Percentiles rank a stretch among this genome's conserved stretches.
Conservation (phyloP, 306 rosid genomes). For the Cyclanthera cordifolia region DNA sequence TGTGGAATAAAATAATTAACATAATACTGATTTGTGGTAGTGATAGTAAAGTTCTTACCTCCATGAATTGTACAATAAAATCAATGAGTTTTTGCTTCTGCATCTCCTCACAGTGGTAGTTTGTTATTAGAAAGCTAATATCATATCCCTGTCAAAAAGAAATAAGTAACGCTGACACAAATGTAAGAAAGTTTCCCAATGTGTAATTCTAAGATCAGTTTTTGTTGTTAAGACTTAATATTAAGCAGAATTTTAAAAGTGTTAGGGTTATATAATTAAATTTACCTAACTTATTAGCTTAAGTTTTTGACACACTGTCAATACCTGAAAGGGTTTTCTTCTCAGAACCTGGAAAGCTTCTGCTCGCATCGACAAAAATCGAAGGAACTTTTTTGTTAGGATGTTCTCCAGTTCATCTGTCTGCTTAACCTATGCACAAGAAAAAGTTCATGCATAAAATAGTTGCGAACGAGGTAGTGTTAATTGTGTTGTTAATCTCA, state of each 20-base stretch:
- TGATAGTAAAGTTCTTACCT: slow-evolving; percentile 48
- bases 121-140: slow-evolving; percentile 91
- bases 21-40: slow-evolving; percentile 12
- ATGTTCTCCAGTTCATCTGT: slow-evolving; percentile 97
- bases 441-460: too few relatives aligned
- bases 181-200: neutral
- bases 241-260: neutral
- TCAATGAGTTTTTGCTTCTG: slow-evolving; percentile 92
- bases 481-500: neutral
- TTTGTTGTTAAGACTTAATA: neutral
- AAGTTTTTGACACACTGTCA: neutral
- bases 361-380: slow-evolving; percentile 96
- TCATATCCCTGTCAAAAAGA: slow-evolving; percentile 66
- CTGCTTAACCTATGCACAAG: slow-evolving; percentile 69
- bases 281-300: too few relatives aligned
- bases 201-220: neutral
- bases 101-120: slow-evolving; percentile 93
- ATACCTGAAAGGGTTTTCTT: slow-evolving; percentile 91
- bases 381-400: slow-evolving; percentile 81
- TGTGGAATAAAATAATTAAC: slow-evolving; percentile 7
- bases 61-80: slow-evolving; percentile 94
- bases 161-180: neutral
- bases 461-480: too few relatives aligned
- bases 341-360: slow-evolving; percentile 95
- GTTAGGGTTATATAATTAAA: too few relatives aligned